Base-by-base conservation (phyloP, 2,329 filamentous ascomycete species). In the Ophiocordyceps camponoti-leonardi region DNA sequence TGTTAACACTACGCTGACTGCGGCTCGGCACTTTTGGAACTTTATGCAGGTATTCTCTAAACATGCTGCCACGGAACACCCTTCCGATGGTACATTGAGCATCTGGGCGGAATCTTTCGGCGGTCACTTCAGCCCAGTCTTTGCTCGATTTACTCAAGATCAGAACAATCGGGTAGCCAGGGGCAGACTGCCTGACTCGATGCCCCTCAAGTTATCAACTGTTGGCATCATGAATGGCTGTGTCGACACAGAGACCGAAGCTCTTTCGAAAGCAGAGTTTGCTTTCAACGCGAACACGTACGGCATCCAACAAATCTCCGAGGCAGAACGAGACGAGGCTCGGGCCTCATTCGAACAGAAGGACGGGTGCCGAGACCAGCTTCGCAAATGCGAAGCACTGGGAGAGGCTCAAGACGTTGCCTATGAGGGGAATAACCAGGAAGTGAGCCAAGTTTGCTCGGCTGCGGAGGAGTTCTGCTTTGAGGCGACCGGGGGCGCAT, bases 181-280 rank as follows among this genome's bases (percentile, higher is more conserved):
- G 53, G 30, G 68, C 5, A 61, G 67, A 2, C 48, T 75, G 3
- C 59, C 13, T 23, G 39, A 42, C 18, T 40, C 37, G 6, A 26
- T 20, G 8, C 12, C 20, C 18, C n/a, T 45, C 18, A 22, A 72
- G 4, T 64, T 86, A 10, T 66, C 68, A 16, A 75, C 80, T 0
- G 61, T 86, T 0, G 80, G 81, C 31, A 81, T 86, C 49, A 66
- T 84, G 48, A 84, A 86, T 58, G 82, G 81, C 11, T 73, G 77
- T 48, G 63, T 86, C 20, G 83, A 86, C 54, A 66, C 73, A 46
- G 54, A 76, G 6, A 66, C 79, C 1, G 78, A 85, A 58, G 67
- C 66, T 14, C 68, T 72, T 14, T 72, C 63, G 48, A 77, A 72
- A 51, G 68, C 75, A 2, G 54, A 60, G 12, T 79, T 79, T 56